These are phyloP conservation scores for Hypoxylon fragiforme DNA, from an alignment of 495 filamentous ascomycete species.

Conservation along the genomic window DNA sequence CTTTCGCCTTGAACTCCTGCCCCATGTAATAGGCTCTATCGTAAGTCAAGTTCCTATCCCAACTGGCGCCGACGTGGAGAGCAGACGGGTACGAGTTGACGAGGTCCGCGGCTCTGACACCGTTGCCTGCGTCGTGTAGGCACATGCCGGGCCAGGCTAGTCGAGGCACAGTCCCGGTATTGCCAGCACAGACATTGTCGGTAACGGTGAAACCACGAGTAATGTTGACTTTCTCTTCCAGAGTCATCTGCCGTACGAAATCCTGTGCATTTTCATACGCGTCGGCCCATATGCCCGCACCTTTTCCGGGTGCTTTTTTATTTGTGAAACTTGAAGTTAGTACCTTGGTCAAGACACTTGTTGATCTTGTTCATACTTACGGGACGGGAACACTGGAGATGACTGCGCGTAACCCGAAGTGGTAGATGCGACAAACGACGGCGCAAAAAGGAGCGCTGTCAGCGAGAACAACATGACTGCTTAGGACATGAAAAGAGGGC, in stretches of 20 bases:
- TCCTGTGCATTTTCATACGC: conserved; percentile 42
- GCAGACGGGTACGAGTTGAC: conserved; percentile 62
- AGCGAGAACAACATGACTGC: conserved; percentile 17
- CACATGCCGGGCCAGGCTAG: conserved; percentile 65
- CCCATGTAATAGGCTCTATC: conserved; percentile 57
- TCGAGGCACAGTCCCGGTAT: conserved; percentile 53
- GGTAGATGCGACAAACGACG: conserved; percentile 5
- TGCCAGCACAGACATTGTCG: conserved; percentile 54
- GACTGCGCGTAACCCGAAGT: conserved; percentile 46
- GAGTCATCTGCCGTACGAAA: conserved; percentile 42
- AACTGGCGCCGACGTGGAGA: conserved; percentile 64
- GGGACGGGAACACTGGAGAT: conserved; percentile 58
- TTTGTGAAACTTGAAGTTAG: conserved; percentile 32
- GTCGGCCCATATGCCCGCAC: conserved; percentile 42
- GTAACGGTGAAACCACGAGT: conserved; percentile 44
- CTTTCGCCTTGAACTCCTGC: conserved; percentile 61
- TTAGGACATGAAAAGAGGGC: not conserved
- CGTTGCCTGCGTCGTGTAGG: conserved; percentile 64
- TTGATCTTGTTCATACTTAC: conserved; percentile 26
- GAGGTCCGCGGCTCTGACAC: conserved; percentile 61
- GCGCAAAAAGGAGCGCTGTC: conserved; percentile 2
- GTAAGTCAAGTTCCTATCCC: conserved; percentile 53
- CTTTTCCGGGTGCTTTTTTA: conserved; percentile 51
- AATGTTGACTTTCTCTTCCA: conserved; percentile 45
- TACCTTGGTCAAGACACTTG: not conserved